These are phyloP conservation scores for Oryza glumipatula DNA, from an alignment of 176 grass and related monocot species.

Conservation along the genomic window DNA sequence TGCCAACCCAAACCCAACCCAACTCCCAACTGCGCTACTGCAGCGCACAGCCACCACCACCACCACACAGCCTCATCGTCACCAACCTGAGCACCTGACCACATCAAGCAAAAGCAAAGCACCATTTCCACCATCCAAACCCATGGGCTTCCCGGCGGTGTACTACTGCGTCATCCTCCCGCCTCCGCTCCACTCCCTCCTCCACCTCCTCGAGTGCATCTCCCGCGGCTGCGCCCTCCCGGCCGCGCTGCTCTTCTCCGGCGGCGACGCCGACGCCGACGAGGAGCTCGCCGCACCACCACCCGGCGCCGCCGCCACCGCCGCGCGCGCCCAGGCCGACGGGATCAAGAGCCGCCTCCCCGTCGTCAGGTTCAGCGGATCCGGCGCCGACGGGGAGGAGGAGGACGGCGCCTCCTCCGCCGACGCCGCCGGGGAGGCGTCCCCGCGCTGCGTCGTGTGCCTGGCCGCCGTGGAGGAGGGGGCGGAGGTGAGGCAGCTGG, in stretches of 20 bases:
- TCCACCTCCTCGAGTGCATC: constrained; percentile 37
- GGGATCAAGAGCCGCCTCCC: constrained; percentile 30
- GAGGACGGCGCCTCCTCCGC: too few relatives aligned
- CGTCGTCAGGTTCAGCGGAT: constrained; percentile 9
- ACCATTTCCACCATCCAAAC: neutral
- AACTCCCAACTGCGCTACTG: too few relatives aligned
- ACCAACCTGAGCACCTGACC: too few relatives aligned
- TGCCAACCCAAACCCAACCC: neutral
- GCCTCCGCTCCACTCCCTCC: constrained; percentile 14
- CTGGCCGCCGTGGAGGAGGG: neutral
- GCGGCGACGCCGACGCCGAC: neutral
- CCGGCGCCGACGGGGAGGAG: neutral
- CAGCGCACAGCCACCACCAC: too few relatives aligned
- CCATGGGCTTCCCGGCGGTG: constrained; percentile 35
- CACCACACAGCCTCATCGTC: too few relatives aligned
- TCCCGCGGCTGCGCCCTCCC: neutral
- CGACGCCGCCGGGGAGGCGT: too few relatives aligned
- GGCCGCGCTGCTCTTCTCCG: neutral
- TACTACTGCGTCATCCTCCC: constrained; percentile 41
- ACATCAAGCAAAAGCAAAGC: neutral
- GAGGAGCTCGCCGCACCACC: neutral
- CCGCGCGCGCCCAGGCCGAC: neutral
- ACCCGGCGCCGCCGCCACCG: neutral
- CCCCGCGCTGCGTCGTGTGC: constrained; percentile 20
- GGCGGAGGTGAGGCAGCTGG: constrained; percentile 29